Evolutionary conservation across 768 basidiomycete genomes (phyloP).

Genomic region (Inosperma sp.): DNA sequence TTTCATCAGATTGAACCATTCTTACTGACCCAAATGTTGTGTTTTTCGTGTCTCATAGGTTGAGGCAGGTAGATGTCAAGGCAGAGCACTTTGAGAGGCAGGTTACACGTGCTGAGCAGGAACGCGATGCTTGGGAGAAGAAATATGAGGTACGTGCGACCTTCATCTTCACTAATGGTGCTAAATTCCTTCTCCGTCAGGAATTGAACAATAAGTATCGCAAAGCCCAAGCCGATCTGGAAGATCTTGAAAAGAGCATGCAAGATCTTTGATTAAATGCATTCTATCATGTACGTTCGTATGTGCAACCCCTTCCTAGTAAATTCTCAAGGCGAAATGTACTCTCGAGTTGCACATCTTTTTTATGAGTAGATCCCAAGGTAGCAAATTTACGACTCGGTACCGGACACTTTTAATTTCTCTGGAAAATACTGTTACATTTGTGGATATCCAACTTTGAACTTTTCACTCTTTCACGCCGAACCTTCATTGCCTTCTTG

Average conservation of each 20-base stretch:
- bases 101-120: slow-evolving; percentile 78
- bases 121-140: slow-evolving; percentile 91
- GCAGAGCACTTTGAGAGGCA: slow-evolving; percentile 98
- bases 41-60: slow-evolving; percentile 41
- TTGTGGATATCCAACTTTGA: too few species aligned
- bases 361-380: background rate
- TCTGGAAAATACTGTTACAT: too few species aligned
- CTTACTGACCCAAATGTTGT: background rate
- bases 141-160: slow-evolving; percentile 76
- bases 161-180: slow-evolving; percentile 3
- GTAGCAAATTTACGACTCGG: background rate
- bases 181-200: too few species aligned
- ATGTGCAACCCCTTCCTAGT: background rate
- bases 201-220: slow-evolving; percentile 68
- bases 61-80: slow-evolving; percentile 96
- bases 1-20: background rate
- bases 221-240: slow-evolving; percentile 72
- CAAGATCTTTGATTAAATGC: slow-evolving; percentile 48
- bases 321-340: slow-evolving; percentile 13
- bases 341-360: background rate
- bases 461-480: background rate
- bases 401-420: slow-evolving; percentile 2
- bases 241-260: slow-evolving; percentile 77
- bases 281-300: background rate
- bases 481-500: slow-evolving; percentile 29